phyloP scores from a whole-genome alignment of 768 basidiomycete genomes.

The Russula sp. region DNA sequence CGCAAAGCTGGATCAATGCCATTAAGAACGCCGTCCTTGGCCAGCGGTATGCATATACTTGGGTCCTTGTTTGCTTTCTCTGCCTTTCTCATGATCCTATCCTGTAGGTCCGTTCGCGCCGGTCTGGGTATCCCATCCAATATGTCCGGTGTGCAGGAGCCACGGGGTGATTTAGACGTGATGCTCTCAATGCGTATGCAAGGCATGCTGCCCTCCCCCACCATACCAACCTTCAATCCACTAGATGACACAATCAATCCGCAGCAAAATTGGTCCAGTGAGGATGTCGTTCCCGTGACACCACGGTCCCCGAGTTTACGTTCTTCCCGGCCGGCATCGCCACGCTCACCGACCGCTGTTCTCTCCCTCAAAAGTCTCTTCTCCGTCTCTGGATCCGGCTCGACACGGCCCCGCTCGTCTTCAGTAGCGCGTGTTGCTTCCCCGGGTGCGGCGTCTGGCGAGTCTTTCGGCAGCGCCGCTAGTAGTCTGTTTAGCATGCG shows the following conservation, averaged over 20 bases:
- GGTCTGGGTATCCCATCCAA: constrained; percentile 47
- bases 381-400: constrained; percentile 32
- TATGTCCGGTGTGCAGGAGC: constrained; percentile 44
- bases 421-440: constrained; percentile 35
- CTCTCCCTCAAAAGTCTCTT: constrained; percentile 58
- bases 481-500: constrained; percentile 48
- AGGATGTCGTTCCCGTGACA: neutral
- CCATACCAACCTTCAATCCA: constrained; percentile 14
- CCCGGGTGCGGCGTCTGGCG: constrained; percentile 34
- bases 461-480: constrained; percentile 51
- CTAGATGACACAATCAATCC: constrained; percentile 6
- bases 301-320: constrained; percentile 28
- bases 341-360: constrained; percentile 32
- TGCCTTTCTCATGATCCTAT: constrained; percentile 2
- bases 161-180: constrained; percentile 75
- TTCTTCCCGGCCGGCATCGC: constrained; percentile 21
- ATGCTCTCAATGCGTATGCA: constrained; percentile 75
- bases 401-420: constrained; percentile 47
- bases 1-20: constrained; percentile 67
- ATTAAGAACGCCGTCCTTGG: constrained; percentile 68
- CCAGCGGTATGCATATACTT: constrained; percentile 45
- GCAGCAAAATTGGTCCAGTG: neutral
- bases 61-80: neutral
- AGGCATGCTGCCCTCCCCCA: constrained; percentile 40
- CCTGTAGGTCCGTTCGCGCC: constrained; percentile 56